Percentiles rank a stretch among this genome's conserved stretches.
Conservation (phyloP, 2,329 filamentous ascomycete species). For the Aspergillus uvarum region DNA sequence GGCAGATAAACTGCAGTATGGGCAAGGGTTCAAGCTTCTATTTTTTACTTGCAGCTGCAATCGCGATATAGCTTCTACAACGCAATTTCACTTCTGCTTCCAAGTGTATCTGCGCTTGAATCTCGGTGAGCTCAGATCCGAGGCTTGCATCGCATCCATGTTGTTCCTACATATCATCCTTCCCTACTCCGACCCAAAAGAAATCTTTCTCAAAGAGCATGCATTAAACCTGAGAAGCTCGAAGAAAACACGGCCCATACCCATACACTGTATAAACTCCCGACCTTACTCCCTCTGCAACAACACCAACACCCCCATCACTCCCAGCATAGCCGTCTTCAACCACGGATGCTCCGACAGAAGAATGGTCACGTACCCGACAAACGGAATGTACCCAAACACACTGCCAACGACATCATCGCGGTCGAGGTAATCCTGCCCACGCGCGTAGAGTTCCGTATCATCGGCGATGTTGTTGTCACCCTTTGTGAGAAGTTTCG, state of each 20-base stretch:
- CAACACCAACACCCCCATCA: conserved; percentile 93
- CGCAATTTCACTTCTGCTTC: too few relatives aligned
- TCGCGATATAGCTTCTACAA: too few relatives aligned
- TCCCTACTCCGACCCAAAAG: too few relatives aligned
- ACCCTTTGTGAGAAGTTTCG: conserved; percentile 84
- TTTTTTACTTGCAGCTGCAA: too few relatives aligned
- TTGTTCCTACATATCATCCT: too few relatives aligned
- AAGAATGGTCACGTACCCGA: conserved; percentile 95
- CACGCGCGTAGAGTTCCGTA: conserved; percentile 81
- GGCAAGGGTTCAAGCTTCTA: too few relatives aligned
- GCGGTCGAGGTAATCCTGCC: conserved; percentile 82
- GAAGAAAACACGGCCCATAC: background rate
- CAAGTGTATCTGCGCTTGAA: too few relatives aligned
- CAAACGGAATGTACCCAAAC: conserved; percentile 85
- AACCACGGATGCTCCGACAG: conserved; percentile 95
- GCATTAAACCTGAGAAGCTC: background rate
- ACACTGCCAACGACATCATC: conserved; percentile 91
- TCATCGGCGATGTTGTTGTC: conserved; percentile 96
- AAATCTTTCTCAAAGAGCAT: background rate
- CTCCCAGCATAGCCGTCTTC: conserved; percentile 88
- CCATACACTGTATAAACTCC: background rate
- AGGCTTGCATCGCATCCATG: too few relatives aligned
- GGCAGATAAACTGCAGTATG: too few relatives aligned
- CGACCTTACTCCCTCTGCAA: conserved; percentile 74
- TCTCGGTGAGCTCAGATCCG: too few relatives aligned